These are phyloP conservation scores for Gilbertella persicaria DNA, from an alignment of 371 early-diverging fungal genomes.

Conservation along the genomic window DNA sequence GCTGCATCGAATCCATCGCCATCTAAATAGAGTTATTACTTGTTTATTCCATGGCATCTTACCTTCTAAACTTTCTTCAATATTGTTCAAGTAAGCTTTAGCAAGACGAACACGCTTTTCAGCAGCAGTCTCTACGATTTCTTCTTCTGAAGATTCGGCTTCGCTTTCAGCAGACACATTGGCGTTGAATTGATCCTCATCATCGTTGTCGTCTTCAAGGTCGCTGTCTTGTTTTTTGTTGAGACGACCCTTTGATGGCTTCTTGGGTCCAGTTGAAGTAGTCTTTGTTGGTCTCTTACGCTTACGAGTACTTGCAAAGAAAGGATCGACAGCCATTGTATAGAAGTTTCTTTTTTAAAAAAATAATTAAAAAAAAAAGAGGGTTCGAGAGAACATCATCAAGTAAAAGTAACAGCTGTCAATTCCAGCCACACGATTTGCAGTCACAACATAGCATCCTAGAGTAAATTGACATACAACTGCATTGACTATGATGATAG, in stretches of 20 bases:
- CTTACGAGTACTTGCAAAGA: conserved; percentile 37
- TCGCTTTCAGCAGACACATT: conserved; percentile 56
- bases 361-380: conserved; percentile 13
- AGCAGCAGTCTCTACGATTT: conserved; percentile 81
- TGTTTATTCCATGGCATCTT: conserved; percentile 5
- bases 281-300: conserved; percentile 33
- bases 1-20: conserved; percentile 87
- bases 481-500: too few relatives aligned
- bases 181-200: conserved; percentile 47
- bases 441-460: too few relatives aligned
- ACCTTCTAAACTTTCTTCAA: conserved; percentile 70
- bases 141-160: conserved; percentile 67
- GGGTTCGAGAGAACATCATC: neutral
- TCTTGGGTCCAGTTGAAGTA: conserved; percentile 6
- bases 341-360: conserved; percentile 5
- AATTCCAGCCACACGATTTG: conserved; percentile 17
- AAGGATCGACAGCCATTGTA: conserved; percentile 37
- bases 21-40: conserved; percentile 35
- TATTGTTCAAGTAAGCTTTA: conserved; percentile 82
- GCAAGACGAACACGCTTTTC: conserved; percentile 92
- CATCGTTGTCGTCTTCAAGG: conserved; percentile 41
- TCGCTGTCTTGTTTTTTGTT: conserved; percentile 23
- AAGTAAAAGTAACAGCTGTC: conserved; percentile 3
- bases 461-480: too few relatives aligned
- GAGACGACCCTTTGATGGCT: too few relatives aligned